Percentiles rank a stretch among this genome's conserved stretches.
These are phyloP conservation scores for Pyrus pyrifolia DNA, from an alignment of 306 rosid genomes.

Conservation along the genomic window DNA sequence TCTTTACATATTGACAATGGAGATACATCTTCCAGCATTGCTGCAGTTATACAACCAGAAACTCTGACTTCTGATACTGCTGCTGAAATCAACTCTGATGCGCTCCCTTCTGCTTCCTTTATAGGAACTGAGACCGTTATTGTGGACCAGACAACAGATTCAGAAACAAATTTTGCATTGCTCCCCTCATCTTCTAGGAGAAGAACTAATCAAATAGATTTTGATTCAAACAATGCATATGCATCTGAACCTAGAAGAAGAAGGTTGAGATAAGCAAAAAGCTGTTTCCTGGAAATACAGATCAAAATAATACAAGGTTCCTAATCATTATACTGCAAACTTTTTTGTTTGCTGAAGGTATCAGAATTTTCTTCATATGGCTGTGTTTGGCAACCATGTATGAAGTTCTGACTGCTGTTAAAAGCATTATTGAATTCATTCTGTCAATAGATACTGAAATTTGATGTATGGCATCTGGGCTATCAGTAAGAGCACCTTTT, in stretches of 20 bases:
- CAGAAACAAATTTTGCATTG: constrained; percentile 22
- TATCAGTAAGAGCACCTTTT: neutral
- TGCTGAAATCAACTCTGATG: constrained; percentile 29
- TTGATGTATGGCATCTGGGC: constrained; percentile 1
- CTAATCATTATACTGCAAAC: neutral
- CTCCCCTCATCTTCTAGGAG: constrained; percentile 37
- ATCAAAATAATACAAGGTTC: constrained; percentile 13
- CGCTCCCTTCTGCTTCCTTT: constrained; percentile 28
- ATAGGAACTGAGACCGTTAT: constrained; percentile 18
- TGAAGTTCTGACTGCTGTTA: neutral
- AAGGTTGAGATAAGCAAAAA: constrained; percentile 52
- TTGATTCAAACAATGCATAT: constrained; percentile 19
- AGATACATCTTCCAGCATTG: constrained; percentile 23
- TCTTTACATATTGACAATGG: constrained; percentile 14
- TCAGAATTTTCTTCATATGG: neutral
- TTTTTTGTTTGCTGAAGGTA: neutral
- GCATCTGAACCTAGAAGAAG: constrained; percentile 47
- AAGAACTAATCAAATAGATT: constrained; percentile 27
- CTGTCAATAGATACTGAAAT: neutral
- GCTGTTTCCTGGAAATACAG: constrained; percentile 5
- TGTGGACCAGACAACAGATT: constrained; percentile 19
- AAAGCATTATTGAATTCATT: neutral
- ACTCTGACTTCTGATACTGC: constrained; percentile 25
- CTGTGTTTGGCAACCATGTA: neutral
- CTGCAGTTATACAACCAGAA: constrained; percentile 30